Base-by-base conservation (phyloP, 1,284 basidiomycete genomes). In the Fereydounia khargensis region DNA sequence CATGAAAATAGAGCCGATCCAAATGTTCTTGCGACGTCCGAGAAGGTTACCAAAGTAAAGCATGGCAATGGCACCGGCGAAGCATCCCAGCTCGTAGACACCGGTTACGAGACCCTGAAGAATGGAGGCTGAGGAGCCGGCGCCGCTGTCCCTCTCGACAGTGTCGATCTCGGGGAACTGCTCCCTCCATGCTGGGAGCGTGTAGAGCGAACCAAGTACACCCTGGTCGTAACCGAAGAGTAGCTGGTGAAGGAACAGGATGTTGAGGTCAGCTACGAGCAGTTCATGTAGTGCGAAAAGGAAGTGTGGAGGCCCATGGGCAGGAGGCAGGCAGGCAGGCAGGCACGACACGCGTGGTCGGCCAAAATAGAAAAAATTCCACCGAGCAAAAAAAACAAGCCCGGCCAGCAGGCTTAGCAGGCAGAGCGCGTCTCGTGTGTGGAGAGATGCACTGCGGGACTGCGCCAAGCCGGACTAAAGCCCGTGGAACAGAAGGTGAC, bases 191-290 rank as follows among this genome's bases (percentile, higher is more conserved):
- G 63, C 53, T 0, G 56, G 60, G 11, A 74, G 56, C 7, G 68
- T 71, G 34, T 72, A 59, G 19, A 74, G 55, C 47, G 65, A 65
- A 13, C 70, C 70, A 35, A 73, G 63, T 17, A 74, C 71, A 63
- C 71, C 71, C 43, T 74, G 69, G 40, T 74, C 69, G 39, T 70
- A 72, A 39, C 69, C 69, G 43, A 73, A 73, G 13, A 73, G 44
- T 11, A 73, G 52, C n/a, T n/a, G n/a, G 11, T 47, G 25, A 11
- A 20, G 39, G 43, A 18, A 16, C 9, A 2, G 5, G 17, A 31
- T 5, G 38, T 7, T 5, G 9, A 28, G 5, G 6, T 18, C 10
- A 9, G 18, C 23, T 22, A 9, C 9, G 23, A 27, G 21, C 22
- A 27, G 9, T 22, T 24, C 16, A 25, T 30, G 19, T n/a, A 45